phyloP scores from a whole-genome alignment of 2,329 filamentous ascomycete genomes.

The Corynespora cassiicola region DNA sequence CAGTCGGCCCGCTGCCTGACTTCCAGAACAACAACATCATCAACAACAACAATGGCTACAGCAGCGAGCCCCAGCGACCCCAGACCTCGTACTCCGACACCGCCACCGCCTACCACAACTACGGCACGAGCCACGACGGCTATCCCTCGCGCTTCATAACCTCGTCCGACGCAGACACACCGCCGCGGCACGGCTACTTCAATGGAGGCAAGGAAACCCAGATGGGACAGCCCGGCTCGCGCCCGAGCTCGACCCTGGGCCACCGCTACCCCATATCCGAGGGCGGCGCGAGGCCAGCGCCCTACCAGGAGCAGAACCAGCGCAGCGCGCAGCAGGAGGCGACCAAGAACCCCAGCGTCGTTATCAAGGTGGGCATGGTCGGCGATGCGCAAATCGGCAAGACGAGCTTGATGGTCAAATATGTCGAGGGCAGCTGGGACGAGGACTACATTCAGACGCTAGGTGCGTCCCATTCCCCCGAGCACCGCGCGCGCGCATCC shows the following conservation, averaged over 20 bases:
- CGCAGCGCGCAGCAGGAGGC: slow-evolving; percentile 50
- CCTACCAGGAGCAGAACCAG: slow-evolving; percentile 57
- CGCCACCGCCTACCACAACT: slow-evolving; percentile 51
- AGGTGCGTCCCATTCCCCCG: slow-evolving; percentile 56
- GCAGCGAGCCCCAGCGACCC: slow-evolving; percentile 56
- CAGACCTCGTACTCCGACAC: slow-evolving; percentile 63
- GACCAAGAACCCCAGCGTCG: slow-evolving; percentile 70
- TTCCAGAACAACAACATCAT: slow-evolving; percentile 34
- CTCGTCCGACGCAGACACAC: slow-evolving; percentile 56
- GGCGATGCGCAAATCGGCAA: slow-evolving; percentile 99
- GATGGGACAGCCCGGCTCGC: slow-evolving; percentile 45
- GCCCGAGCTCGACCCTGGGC: slow-evolving; percentile 60
- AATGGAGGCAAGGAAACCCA: slow-evolving; percentile 40
- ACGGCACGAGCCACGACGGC: slow-evolving; percentile 30
- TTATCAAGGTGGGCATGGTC: slow-evolving; percentile 99
- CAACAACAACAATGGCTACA: slow-evolving; percentile 34
- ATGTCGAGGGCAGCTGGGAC: slow-evolving; percentile 99
- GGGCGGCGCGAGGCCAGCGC: slow-evolving; percentile 36
- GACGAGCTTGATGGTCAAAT: slow-evolving; percentile 99
- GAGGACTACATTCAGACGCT: slow-evolving; percentile 99
- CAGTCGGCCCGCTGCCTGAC: slow-evolving; percentile 46
- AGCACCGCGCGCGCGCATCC: neutral
- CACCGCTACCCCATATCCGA: slow-evolving; percentile 54
- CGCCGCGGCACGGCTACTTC: slow-evolving; percentile 43
- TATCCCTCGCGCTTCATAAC: slow-evolving; percentile 50